phyloP scores from a whole-genome alignment of 768 basidiomycete species.

The Leucocoprinus sp. region DNA sequence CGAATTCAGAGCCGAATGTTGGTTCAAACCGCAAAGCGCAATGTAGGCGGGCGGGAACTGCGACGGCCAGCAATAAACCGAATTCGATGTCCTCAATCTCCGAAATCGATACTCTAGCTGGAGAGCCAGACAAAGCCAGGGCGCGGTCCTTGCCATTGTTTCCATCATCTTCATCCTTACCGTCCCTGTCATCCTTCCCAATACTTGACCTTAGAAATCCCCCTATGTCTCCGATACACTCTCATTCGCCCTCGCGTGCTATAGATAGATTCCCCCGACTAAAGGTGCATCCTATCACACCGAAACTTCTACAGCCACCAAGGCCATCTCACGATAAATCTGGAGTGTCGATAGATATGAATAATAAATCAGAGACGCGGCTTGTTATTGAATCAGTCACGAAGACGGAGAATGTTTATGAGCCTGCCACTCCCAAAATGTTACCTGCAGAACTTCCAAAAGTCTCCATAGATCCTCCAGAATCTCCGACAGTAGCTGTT shows the following conservation, averaged over 20 bases:
- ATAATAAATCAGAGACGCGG: conserved; percentile 13
- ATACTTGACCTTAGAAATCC: conserved; percentile 37
- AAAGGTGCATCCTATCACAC: conserved; percentile 21
- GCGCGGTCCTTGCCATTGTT: conserved; percentile 42
- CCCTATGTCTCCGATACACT: conserved; percentile 31
- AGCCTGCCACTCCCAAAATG: neutral
- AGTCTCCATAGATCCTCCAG: conserved; percentile 3
- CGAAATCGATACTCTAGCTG: conserved; percentile 14
- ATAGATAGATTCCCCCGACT: conserved; percentile 33
- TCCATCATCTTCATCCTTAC: conserved; percentile 20
- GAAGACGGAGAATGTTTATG: neutral
- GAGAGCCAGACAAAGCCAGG: conserved; percentile 23
- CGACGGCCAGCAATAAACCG: conserved; percentile 17
- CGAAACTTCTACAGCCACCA: neutral
- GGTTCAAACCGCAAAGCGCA: conserved; percentile 15
- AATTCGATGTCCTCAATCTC: conserved; percentile 17
- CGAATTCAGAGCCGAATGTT: conserved; percentile 26
- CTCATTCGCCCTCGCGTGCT: conserved; percentile 31
- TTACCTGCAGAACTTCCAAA: neutral
- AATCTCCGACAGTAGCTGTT: conserved; percentile 15
- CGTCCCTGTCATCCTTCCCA: conserved; percentile 17
- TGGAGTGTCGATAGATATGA: conserved; percentile 18
- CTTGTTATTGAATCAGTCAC: conserved; percentile 3
- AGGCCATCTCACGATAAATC: conserved; percentile 17
- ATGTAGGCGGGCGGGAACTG: conserved; percentile 20